Percentiles rank a stretch among this genome's conserved stretches.
phyloP scores from a whole-genome alignment of 805 yeast species.

The Wickerhamiella bombiphila region DNA sequence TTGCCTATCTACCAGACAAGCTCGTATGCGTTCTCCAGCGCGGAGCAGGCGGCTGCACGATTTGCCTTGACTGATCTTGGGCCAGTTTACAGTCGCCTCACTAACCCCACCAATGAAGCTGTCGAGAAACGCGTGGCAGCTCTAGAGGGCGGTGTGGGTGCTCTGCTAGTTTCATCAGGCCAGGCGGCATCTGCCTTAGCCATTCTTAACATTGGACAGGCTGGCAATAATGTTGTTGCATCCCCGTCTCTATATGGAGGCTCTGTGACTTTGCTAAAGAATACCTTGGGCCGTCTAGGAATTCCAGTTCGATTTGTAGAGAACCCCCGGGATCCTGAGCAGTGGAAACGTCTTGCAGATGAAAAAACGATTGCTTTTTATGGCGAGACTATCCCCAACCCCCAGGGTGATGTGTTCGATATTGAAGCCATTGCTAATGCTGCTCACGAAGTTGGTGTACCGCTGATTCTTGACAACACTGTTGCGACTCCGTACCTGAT shows the following conservation, averaged over 20 bases:
- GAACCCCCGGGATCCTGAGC: slow-evolving; percentile 55
- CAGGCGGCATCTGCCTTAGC: slow-evolving; percentile 88
- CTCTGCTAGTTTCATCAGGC: slow-evolving; percentile 84
- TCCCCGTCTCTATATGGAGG: slow-evolving; percentile 89
- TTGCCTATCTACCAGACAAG: slow-evolving; percentile 88
- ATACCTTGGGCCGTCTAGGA: slow-evolving; percentile 77
- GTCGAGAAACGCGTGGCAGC: slow-evolving; percentile 88
- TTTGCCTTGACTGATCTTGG: slow-evolving; percentile 78
- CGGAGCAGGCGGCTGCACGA: slow-evolving; percentile 82
- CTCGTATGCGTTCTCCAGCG: slow-evolving; percentile 74
- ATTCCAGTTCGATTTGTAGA: slow-evolving; percentile 72
- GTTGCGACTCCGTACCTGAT: slow-evolving; percentile 89
- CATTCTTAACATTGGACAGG: slow-evolving; percentile 29
- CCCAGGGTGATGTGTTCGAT: slow-evolving; percentile 55
- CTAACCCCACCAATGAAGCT: slow-evolving; percentile 86
- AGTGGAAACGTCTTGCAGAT: slow-evolving; percentile 60
- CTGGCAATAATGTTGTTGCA: slow-evolving; percentile 83
- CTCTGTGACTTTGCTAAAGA: slow-evolving; percentile 89
- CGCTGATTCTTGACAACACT: slow-evolving; percentile 64
- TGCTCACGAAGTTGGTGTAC: slow-evolving; percentile 70
- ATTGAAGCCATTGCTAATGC: slow-evolving; percentile 45
- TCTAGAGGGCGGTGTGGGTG: slow-evolving; percentile 83
- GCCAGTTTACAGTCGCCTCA: slow-evolving; percentile 74
- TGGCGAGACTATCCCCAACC: slow-evolving; percentile 70
- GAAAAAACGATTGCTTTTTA: slow-evolving; percentile 80